Percentiles rank a stretch among this genome's conserved stretches.
phyloP scores from a whole-genome alignment of 768 basidiomycete species.

The Rhodosporidiobolus sp. region DNA sequence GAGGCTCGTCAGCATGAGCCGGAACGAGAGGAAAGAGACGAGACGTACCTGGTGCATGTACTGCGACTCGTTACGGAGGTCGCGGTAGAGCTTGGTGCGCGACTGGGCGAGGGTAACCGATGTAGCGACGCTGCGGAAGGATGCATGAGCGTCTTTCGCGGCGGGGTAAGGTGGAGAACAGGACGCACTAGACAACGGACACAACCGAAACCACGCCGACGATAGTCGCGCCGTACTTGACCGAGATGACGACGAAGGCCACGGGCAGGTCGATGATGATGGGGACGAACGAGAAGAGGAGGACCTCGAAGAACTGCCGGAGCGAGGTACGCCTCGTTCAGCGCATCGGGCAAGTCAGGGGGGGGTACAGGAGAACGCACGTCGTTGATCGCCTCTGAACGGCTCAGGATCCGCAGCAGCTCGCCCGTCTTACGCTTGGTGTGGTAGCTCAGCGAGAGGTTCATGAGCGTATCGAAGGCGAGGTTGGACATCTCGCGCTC shows the following conservation, averaged over 20 bases:
- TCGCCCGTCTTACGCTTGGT: constrained; percentile 81
- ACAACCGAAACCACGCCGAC: constrained; percentile 49
- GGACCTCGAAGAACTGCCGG: constrained; percentile 53
- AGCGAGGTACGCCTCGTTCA: not conserved
- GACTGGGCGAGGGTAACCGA: constrained; percentile 34
- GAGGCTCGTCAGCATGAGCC: constrained; percentile 62
- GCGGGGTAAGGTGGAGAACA: not conserved
- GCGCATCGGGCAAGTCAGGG: too few relatives aligned
- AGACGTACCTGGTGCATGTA: constrained; percentile 34
- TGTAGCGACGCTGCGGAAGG: constrained; percentile 15
- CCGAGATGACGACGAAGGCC: constrained; percentile 60
- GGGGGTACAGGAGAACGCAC: constrained; percentile 6
- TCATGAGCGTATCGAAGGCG: constrained; percentile 80
- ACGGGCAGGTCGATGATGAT: constrained; percentile 67
- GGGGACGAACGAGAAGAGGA: constrained; percentile 80
- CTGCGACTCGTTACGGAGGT: constrained; percentile 31
- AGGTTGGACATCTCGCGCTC: constrained; percentile 74
- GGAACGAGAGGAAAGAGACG: constrained; percentile 54
- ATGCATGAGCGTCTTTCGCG: not conserved
- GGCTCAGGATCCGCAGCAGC: constrained; percentile 72
- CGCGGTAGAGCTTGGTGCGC: constrained; percentile 29
- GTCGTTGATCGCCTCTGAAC: constrained; percentile 81
- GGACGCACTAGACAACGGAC: constrained; percentile 52
- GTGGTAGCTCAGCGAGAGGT: constrained; percentile 55
- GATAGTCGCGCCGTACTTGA: constrained; percentile 45